Evolutionary conservation across 352 stramenopile genomes (phyloP), one percentile per base, ranked within the genome.

Genomic region (Phytopythium oedochilum): DNA sequence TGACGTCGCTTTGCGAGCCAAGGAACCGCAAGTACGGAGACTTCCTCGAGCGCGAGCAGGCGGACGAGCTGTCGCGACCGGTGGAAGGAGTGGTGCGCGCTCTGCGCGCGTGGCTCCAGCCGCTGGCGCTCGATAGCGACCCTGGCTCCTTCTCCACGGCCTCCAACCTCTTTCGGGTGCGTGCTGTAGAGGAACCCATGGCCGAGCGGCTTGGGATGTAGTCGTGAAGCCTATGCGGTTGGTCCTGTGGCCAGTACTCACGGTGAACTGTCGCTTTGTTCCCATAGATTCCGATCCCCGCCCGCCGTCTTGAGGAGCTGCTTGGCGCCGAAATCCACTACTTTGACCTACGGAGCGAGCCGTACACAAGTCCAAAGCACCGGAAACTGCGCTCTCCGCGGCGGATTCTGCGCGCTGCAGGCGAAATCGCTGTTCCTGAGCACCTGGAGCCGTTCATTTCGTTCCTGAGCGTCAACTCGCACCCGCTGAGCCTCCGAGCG

Each of bases 401-500:
- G 20, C 71, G 71, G 6, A 42, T 91, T 25, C 50, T 91, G 43
- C 71, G 76, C 12, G 76, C 78, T 1, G 43, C 62, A 8, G 52
- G 42, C 25, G 43, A 59, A 3, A 48, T 88, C 17, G 35, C 32
- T 3, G 57, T 91, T 5, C 81, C 81, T 0, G 45, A 47, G 0
- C 61, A 88, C 40, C 43, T 89, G 18, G 48, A 73, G 7, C 44
- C 53, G 10, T 38, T 71, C 38, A 71, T 92, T 26, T 71, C 79
- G 26, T 92, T 83, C 61, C 46, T 92, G 35, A 92, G 71, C 53
- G 59, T 89, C 10, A 92, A 89, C 54, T 69, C 75, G 22, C 77
- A 89, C 26, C 82, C 82, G 14, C 47, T 92, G 14, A 54, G 64
- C 10, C 63, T 92, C 22, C 73, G 75, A 39, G 64, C 79, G 2